Evolutionary conservation across 2,329 filamentous ascomycete genomes (phyloP), one percentile per base, ranked within the genome.

Genomic region (Gyromitra esculenta): DNA sequence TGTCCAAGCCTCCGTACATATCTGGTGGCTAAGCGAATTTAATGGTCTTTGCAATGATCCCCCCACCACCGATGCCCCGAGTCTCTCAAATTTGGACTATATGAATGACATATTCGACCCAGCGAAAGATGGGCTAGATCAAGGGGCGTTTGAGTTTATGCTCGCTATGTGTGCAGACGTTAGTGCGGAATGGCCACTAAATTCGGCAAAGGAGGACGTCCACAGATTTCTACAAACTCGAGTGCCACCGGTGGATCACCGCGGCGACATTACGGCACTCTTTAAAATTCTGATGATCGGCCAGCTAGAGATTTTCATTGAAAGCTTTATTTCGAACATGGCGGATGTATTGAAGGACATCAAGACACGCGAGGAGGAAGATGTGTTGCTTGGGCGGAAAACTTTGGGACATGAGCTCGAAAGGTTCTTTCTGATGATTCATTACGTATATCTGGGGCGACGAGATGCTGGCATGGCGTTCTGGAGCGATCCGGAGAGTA

Each of bases 11-110:
- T 91, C 93, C 2, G 88, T 94, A 11, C 88, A 89, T 70, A 89
- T 91, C 3, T 94, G 92, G 88, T 99, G 96, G 96, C 87, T 97
- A 60, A 91, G 93, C 41, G 94, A 98, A 81, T 97, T 97, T 84
- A 96, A 92, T 79, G 93, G 93, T 1, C 92, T 93, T 86, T 97
- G 94, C 82, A 87, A 92, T 74, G 93, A 97, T 80, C 88, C 91
- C 80, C 88, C 80, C 60, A 78, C 89, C 21, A 87, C 88, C 63
- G 86, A 86, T 35, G 86, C 90, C 37, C 86, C 87, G 56, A 88
- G 87, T 62, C 87, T 91, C 88, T 89, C 79, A 85, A 87, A 83
- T 86, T 85, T 87, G 0, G 77, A 73, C 73, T 70, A 76, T 54
- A 70, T 69, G 54, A 66, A 75, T n/a, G 73, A 78, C 54, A 63